Base-by-base conservation (phyloP, 345 rosid genomes). In the Angophora floribunda region DNA sequence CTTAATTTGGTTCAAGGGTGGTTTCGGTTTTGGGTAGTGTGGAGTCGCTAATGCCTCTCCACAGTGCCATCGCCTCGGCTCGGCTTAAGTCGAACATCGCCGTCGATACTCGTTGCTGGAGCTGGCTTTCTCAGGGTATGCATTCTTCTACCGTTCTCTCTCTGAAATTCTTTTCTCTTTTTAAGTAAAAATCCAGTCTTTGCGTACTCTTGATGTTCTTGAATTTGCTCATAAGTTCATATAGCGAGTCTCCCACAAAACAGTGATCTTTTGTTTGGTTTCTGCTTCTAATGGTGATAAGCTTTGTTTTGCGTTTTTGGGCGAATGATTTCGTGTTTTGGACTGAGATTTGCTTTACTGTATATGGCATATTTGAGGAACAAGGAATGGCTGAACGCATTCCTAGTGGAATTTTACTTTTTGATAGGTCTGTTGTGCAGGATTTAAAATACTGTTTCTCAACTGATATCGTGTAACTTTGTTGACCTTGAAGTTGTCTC, bases 61-160 rank as follows among this genome's bases (percentile, higher is more conserved):
- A 97, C 90, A 96, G 95, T 89, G 95, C 96, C 85, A 91, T 92
- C 91, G 98, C 99, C 70, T 94, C 97, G 90, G 96, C 99, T 91
- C 90, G 98, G 87, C 97, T 97, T 78, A 90, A 67, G 85, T 97
- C 99, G 67, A 93, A 90, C 92, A 96, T 97, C 67, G 99, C 99
- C 45, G 91, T 95, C 22, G 97, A 96, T 95, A 91, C 99, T 49
- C 93, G 96, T 55, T 95, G 97, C 92, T 97, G 99, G 98, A 97
- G 99, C 94, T 90, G 89, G 95, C 97, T 97, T 89, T 96, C 98
- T 87, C 95, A 92, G 92, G 99, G 98, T 97, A n/a, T 21, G 55
- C 86, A 47, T 16, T 47, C 36, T 16, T 47, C 36, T 51, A 26
- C 82, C 9, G 82, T 85, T 85, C 86, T 0, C 85, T 30, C 45